Evolutionary conservation across 192 early-diverging fungal species (phyloP), one percentile per base, ranked within the genome.

Genomic region (Phycomyces nitens): DNA sequence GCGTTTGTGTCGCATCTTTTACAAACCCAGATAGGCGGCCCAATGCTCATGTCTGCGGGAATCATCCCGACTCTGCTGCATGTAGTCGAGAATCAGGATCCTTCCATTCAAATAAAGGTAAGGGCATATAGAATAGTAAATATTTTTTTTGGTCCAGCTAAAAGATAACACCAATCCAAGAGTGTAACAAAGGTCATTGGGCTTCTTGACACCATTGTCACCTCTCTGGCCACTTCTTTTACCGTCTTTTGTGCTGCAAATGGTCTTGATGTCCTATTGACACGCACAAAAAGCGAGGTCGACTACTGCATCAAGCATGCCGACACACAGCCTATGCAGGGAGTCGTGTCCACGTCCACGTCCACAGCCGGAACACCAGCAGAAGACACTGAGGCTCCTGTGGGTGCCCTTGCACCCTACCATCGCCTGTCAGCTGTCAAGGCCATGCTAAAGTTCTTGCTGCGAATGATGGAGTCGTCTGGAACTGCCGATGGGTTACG

Each of bases 401-500:
- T 50, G 9, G 39, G 43, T 3, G 57, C 43, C 15, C 29, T 34
- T 5, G 65, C 92, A 27, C 81, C 91, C 16, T 82, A 90, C 47
- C 90, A 93, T 62, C 77, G 89, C 44, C 82, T 87, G 6, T 82
- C 88, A 0, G 65, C 95, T 53, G 75, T 97, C 16, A 92, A 97
- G 53, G 85, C 92, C 39, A 84, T 95, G 81, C 82, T 98, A 62
- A 96, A 96, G 76, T 88, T 95, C 72, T 80, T 95, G 23, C 81
- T 92, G 52, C 92, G 95, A 63, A 88, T 98, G 88, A 88, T 97
- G 88, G 93, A 98, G 74, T 88, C 89, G n/a, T 82, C 93, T 18
- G 92, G 92, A 7, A 90, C 88, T 23, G 86, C 89, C 20, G 97
- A 97, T 66, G 84, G 94, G 2, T 70, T 99, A 70, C 88, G 97